Evolutionary conservation across 148 eudicot species (phyloP), one percentile per base, ranked within the genome.

Genomic region (Bassia scoparia): DNA sequence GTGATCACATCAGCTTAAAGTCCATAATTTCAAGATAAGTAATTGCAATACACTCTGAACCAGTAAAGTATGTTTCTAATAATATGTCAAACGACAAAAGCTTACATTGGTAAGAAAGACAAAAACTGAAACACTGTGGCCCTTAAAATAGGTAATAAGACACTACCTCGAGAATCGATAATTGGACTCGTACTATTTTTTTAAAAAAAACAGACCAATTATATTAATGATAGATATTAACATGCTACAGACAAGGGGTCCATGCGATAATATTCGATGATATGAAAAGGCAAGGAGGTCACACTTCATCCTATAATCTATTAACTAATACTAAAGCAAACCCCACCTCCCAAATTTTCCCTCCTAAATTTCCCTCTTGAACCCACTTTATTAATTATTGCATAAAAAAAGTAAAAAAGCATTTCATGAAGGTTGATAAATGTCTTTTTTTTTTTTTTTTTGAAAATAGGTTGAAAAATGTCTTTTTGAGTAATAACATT

Each of bases 1-100:
- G 23, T 56, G 60, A 49, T 24, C 29, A 67, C 12, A 18, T 56
- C 67, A 49, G 63, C 61, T 24, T 10, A 46, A 55, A 46, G 82
- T 34, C 30, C 11, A 29, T 60, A 60, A 5, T 59, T 43, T 23
- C 31, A 41, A 38, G 50, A 65, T n/a, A 54, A 21, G 38, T 53
- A 24, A 33, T 33, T 48, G 27, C 61, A 58, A 5, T 31, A 13
- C 21, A 37, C 61, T 58, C 37, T 48, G 46, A 58, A 30, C 72
- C 24, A 49, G 29, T 38, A 38, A 18, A 20, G 30, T 33, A 37
- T 24, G 5, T 73, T n/a, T n/a, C n/a, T 4, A n/a, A 4, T 33
- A 16, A 23, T 18, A 66, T 27, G 34, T 8, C 23, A 23, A 15
- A 26, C 21, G 3, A 60, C 23, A 71, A 72, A 61, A 20, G 11